Evolutionary conservation across 2,329 filamentous ascomycete species (phyloP).

Genomic region (Colletotrichum viniferum): DNA sequence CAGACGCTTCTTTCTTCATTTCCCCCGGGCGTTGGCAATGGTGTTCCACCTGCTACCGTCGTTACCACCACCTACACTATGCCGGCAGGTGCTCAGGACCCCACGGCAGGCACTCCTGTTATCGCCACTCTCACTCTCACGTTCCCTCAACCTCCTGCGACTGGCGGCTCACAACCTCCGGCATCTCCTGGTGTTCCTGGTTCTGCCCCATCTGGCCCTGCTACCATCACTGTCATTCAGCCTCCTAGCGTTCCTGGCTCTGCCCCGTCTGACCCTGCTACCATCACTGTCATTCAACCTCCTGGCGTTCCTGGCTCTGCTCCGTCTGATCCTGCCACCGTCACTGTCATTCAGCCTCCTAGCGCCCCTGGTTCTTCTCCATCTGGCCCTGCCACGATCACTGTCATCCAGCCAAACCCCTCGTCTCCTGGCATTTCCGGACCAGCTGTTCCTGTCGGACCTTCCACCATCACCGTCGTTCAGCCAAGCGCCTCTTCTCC

Average conservation of each 20-base stretch:
- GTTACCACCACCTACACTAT: constrained; percentile 26
- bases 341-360: neutral
- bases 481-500: neutral
- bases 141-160: neutral
- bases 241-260: neutral
- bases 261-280: neutral
- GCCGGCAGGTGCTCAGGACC: constrained; percentile 28
- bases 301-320: neutral
- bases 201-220: neutral
- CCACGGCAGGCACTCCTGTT: constrained; percentile 15
- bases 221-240: neutral
- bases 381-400: neutral
- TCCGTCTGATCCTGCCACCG: neutral
- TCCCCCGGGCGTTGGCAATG: constrained; percentile 10
- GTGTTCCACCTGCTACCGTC: neutral
- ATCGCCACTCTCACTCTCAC: constrained; percentile 25
- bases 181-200: neutral
- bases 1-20: constrained; percentile 36
- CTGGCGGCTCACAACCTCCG: neutral
- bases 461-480: neutral
- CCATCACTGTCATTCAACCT: neutral
- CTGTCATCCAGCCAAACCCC: neutral
- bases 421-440: neutral
- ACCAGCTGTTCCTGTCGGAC: neutral
- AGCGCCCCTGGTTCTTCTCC: neutral